Evolutionary conservation across 2,329 filamentous ascomycete genomes (phyloP), one percentile per base, ranked within the genome.

Genomic region (Exophiala xenobiotica): DNA sequence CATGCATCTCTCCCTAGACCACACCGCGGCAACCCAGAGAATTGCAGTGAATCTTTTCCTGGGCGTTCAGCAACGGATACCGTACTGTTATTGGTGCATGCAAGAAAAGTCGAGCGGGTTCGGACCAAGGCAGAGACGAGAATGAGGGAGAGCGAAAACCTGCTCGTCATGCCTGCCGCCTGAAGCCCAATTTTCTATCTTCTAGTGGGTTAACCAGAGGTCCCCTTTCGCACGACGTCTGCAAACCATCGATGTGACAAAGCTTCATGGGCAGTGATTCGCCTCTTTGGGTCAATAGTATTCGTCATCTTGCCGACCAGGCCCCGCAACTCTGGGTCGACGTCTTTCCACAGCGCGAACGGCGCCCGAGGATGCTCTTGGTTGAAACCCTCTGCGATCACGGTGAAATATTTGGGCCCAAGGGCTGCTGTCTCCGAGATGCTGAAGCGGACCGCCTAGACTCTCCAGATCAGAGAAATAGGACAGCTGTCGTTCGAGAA

Each of bases 401-500:
- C 64, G 41, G 66, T 62, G 37, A 75, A n/a, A 67, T 26, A 70
- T 63, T 26, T 68, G 50, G 23, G 63, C 61, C 67, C 68, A 75
- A 14, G 68, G 70, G 54, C 68, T 72, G n/a, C n/a, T 35, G 18
- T 69, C 62, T 22, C 69, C 71, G 39, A 77, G 67, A 59, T 73
- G 68, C 41, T 68, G 64, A 29, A 78, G 57, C 49, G 77, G 65
- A 16, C 64, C 68, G 27, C 68, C 63, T 31, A 76, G 65, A 31
- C 69, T 67, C 3, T 74, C 62, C 62, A 65, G 63, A 54, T 77
- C 69, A 35, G 68, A 69, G 61, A 78, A 78, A 57, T 73, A 74
- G 2, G 74, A 78, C 11, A 77, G 67, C 55, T 77, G 74, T 18
- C 71, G 70, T 54, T 73, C 68, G 31, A 77, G 60, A 27, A 77